phyloP scores from a whole-genome alignment of 176 grass and related monocot genomes.

The Carex parvula region DNA sequence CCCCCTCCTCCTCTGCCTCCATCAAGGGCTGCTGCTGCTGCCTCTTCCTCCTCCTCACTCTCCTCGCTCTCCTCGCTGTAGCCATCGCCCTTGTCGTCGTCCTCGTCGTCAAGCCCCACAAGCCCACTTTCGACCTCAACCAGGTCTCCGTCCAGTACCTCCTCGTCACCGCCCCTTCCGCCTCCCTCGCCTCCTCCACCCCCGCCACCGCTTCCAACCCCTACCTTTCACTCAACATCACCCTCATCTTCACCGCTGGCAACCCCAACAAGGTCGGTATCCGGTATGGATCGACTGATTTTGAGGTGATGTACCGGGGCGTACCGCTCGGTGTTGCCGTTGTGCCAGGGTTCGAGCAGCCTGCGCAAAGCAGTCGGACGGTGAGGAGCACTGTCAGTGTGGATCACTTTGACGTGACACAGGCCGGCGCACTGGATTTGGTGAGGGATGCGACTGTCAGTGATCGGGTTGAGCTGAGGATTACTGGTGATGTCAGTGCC shows the following conservation, averaged over 20 bases:
- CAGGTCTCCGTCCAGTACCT: conserved; percentile 96
- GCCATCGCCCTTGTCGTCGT: conserved; percentile 80
- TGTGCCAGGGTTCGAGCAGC: conserved; percentile 87
- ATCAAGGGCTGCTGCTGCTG: conserved; percentile 97
- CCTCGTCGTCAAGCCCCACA: conserved; percentile 90
- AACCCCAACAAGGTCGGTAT: conserved; percentile 98
- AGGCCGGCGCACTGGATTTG: conserved; percentile 83
- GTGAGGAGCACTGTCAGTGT: conserved; percentile 83
- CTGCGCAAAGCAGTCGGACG: conserved; percentile 69
- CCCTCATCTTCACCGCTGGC: conserved; percentile 76
- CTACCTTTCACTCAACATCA: conserved; percentile 97
- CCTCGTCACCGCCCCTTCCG: conserved; percentile 57
- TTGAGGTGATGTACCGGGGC: conserved; percentile 93
- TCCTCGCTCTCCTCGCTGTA: conserved; percentile 82
- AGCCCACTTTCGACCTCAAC: conserved; percentile 98
- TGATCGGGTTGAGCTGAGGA: conserved; percentile 87
- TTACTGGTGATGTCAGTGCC: conserved; percentile 84
- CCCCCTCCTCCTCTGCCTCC: conserved; percentile 48
- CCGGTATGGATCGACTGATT: conserved; percentile 61
- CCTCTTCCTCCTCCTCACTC: conserved; percentile 79
- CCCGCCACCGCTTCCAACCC: conserved; percentile 38
- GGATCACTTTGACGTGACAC: conserved; percentile 92
- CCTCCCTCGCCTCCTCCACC: conserved; percentile 18
- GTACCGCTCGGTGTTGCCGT: conserved; percentile 84
- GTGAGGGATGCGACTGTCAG: conserved; percentile 72